Evolutionary conservation across 148 eudicot genomes (phyloP), one percentile per base, ranked within the genome.

Genomic region (Rhododendron griersonianum): DNA sequence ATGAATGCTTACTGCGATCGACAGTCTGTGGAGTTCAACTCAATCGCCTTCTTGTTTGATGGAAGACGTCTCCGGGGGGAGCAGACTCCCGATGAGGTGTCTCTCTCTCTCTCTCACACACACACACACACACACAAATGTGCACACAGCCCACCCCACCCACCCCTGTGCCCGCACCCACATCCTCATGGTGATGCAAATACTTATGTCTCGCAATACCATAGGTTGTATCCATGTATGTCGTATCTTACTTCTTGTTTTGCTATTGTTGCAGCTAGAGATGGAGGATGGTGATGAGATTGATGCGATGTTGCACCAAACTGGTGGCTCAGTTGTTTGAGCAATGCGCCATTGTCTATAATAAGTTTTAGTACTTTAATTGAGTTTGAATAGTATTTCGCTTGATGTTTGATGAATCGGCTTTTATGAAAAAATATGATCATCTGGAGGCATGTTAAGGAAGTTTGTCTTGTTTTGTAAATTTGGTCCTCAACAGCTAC

Each of bases 211-310:
- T 78, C 55, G 16, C n/a, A 19, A 77, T 77, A 47, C 33, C 16
- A 4, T 78, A 45, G 11, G 9, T 80, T 18, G 11, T 18, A 35
- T 80, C 11, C 21, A 11, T 81, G 47, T 57, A 47, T 3, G 23
- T 55, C 4, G n/a, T 9, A 48, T 71, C 79, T 74, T 11, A 84
- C n/a, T 59, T 33, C 50, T 67, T 53, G 3, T 81, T n/a, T 78
- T 51, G 44, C 16, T 37, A 71, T 86, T 83, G 55, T 39, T 81
- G 65, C 95, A 93, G 95, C 85, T 93, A 80, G 93, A 93, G 83
- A 93, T 93, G 95, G 95, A 91, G 84, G 92, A 93, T 82, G 92
- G 93, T 7, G 95, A 93, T 69, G 95, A 91, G 91, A 93, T 93
- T 80, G 95, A 93, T 76, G 95, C 93, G 0, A 93, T 93, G 95